These are phyloP conservation scores for Phaeotremella skinneri DNA, from an alignment of 768 basidiomycete species.

Conservation along the genomic window DNA sequence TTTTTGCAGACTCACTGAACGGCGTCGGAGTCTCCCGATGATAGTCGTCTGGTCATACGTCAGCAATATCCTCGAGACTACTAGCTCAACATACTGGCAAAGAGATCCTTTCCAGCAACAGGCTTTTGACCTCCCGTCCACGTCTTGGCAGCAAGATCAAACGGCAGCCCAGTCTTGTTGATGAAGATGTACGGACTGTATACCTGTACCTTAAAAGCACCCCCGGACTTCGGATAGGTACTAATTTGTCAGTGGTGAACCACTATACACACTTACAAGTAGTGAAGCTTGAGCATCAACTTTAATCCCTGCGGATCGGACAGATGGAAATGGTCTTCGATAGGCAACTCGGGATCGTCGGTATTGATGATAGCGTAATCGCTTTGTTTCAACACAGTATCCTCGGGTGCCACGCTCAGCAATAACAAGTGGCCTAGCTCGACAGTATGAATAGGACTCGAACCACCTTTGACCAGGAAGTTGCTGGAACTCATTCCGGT, in stretches of 20 bases:
- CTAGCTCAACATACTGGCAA: slow-evolving; percentile 58
- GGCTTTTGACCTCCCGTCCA: slow-evolving; percentile 65
- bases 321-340: slow-evolving; percentile 70
- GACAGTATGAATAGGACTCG: slow-evolving; percentile 95
- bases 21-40: slow-evolving; percentile 58
- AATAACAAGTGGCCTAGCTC: slow-evolving; percentile 85
- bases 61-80: slow-evolving; percentile 50
- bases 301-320: slow-evolving; percentile 72
- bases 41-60: slow-evolving; percentile 53
- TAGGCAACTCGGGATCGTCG: slow-evolving; percentile 83
- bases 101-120: slow-evolving; percentile 71
- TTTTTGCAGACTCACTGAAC: slow-evolving; percentile 64
- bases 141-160: slow-evolving; percentile 63
- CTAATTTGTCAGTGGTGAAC: slow-evolving; percentile 54
- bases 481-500: slow-evolving; percentile 91
- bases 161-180: slow-evolving; percentile 89
- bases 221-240: slow-evolving; percentile 78
- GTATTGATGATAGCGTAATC: slow-evolving; percentile 98
- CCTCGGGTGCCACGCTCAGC: slow-evolving; percentile 81
- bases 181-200: slow-evolving; percentile 84
- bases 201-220: slow-evolving; percentile 93
- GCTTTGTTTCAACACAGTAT: slow-evolving; percentile 87
- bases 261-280: slow-evolving; percentile 65
- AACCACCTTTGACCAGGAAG: slow-evolving; percentile 85
- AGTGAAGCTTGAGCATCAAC: slow-evolving; percentile 79